phyloP scores from a whole-genome alignment of 2,329 filamentous ascomycete genomes.

The Lecanicillium sp. region DNA sequence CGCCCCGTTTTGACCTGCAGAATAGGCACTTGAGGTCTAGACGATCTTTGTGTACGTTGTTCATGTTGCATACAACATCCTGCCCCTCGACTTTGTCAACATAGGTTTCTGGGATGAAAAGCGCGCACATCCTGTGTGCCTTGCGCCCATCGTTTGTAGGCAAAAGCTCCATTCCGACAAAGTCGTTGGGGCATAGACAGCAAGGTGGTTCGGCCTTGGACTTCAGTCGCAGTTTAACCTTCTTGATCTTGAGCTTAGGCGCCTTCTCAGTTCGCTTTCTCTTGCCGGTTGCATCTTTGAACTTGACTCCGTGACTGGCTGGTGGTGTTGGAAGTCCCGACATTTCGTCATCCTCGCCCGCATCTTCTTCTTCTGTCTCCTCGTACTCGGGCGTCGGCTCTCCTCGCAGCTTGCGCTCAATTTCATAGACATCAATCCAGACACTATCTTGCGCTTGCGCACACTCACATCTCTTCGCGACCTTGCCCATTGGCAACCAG shows the following conservation, averaged over 20 bases:
- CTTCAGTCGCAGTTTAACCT: constrained; percentile 70
- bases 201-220: constrained; percentile 69
- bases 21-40: constrained; percentile 90
- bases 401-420: constrained; percentile 86
- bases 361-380: constrained; percentile 62
- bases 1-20: constrained; percentile 89
- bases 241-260: constrained; percentile 57
- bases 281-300: constrained; percentile 53
- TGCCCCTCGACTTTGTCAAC: constrained; percentile 63
- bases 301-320: constrained; percentile 61
- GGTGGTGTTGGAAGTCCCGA: constrained; percentile 74
- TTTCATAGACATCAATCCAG: constrained; percentile 94
- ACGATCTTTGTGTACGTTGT: constrained; percentile 77
- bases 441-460: constrained; percentile 93
- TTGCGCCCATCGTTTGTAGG: constrained; percentile 80
- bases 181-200: constrained; percentile 85
- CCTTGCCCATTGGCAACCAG: constrained; percentile 90
- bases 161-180: constrained; percentile 72
- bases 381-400: constrained; percentile 74
- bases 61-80: constrained; percentile 70
- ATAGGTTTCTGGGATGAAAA: constrained; percentile 87
- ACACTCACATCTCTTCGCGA: constrained; percentile 95
- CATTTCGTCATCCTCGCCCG: constrained; percentile 51
- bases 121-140: constrained; percentile 80
- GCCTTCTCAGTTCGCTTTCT: constrained; percentile 38